Evolutionary conservation across 169 alveolate species (phyloP), one percentile per base, ranked within the genome.

Genomic region (Condylostoma magnum): DNA sequence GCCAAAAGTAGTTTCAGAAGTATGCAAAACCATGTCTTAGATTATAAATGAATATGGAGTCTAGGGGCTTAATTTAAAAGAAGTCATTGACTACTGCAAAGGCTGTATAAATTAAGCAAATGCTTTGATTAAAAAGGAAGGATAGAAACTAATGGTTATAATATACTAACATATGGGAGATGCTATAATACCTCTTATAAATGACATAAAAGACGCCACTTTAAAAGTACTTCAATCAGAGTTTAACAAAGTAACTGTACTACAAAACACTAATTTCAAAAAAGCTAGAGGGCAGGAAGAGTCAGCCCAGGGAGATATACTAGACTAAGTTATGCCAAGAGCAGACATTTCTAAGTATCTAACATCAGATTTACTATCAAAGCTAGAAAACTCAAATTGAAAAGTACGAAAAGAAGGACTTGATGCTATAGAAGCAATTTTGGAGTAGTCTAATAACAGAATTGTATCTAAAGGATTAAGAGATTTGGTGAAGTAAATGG

Each of bases 121-220:
- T 58, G 89, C 91, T n/a, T 72, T 58, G 52, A 89, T 87, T 18
- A 77, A 90, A 73, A 77, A 77, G 1, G 44, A 79, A 33, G 86
- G 90, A 12, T 83, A 77, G 52, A 69, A 54, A 46, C 54, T 87
- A 54, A 63, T 82, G 41, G 69, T 82, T n/a, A 65, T 56, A 18
- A 65, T 87, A 38, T 87, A 87, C 68, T 66, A 76, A 53, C 82
- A 79, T 73, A 66, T 78, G 44, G 94, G 94, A 12, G 88, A 87
- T 31, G 70, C 77, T n/a, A 74, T 83, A n/a, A 73, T 67, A 51
- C 77, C 83, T 33, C 72, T 87, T 67, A 63, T 85, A 22, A 74
- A 80, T 55, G 94, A 83, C 54, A 81, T 87, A 44, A 87, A 87
- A 75, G 91, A 87, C 55, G 76, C 87, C 1, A 83, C 94, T 28